These are phyloP conservation scores for Ambrosiella xylebori DNA, from an alignment of 2,329 filamentous ascomycete species.

Conservation along the genomic window DNA sequence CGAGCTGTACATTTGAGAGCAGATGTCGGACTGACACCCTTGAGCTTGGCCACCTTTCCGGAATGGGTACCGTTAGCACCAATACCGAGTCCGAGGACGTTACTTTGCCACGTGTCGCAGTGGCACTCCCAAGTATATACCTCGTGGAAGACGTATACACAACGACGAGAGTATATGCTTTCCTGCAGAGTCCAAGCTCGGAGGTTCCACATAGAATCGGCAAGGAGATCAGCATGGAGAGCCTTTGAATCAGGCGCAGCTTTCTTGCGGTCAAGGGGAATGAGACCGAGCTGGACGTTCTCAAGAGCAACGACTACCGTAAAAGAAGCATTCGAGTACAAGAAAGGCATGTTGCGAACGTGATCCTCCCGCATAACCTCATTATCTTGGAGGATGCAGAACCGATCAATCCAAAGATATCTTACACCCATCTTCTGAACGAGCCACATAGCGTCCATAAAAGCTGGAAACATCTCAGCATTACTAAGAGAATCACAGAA, in stretches of 20 bases:
- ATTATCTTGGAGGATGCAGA: slow-evolving; percentile 30
- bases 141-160: slow-evolving; percentile 28
- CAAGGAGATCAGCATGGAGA: slow-evolving; percentile 24
- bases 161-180: slow-evolving; percentile 25
- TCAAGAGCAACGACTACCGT: slow-evolving; percentile 28
- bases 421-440: slow-evolving; percentile 26
- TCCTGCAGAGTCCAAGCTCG: slow-evolving; percentile 30
- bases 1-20: slow-evolving; percentile 20
- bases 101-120: slow-evolving; percentile 25
- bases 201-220: slow-evolving; percentile 23
- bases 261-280: slow-evolving; percentile 22
- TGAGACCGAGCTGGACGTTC: slow-evolving; percentile 23
- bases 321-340: slow-evolving; percentile 29
- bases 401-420: slow-evolving; percentile 29
- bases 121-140: slow-evolving; percentile 29
- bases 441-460: slow-evolving; percentile 28
- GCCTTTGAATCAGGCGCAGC: slow-evolving; percentile 15
- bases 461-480: slow-evolving; percentile 24
- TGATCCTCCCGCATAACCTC: slow-evolving; percentile 23
- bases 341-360: slow-evolving; percentile 27
- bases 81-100: slow-evolving; percentile 8
- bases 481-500: slow-evolving; percentile 23
- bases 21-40: slow-evolving; percentile 2
- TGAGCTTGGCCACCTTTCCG: neutral
- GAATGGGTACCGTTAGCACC: neutral